Base-by-base conservation (phyloP, 371 early-diverging fungal species). In the Rhizomucor miehei region DNA sequence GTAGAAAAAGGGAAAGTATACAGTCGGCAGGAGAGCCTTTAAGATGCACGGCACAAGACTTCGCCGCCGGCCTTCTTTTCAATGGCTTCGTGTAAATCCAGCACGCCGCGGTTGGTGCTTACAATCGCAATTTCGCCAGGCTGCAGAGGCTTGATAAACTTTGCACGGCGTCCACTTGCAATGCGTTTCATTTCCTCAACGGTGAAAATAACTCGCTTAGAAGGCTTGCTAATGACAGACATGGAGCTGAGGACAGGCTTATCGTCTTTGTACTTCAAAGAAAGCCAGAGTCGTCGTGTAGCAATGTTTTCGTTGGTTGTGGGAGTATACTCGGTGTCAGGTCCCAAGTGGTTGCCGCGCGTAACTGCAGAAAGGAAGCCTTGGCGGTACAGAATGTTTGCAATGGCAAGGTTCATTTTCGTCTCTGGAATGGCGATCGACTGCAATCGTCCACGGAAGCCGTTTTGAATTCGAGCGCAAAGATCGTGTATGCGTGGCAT, bases 111-210 rank as follows among this genome's bases (percentile, higher is more conserved):
- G 25, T 80, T 81, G 40, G 98, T 95, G 16, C 89, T 85, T 34
- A 98, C 66, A 50, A 97, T 89, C 25, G 93, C 89, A 57, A 96
- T 85, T 74, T 96, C 94, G 38, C 98, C 98, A 0, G 94, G 89
- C 41, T 82, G 83, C 49, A 92, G 73, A 29, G 94, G 91, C 73
- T 85, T 81, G 57, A 92, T 76, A 44, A 89, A 85, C 56, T 89
- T 81, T 53, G 86, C 75, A 48, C 89, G 78, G 64, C 80, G 76
- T 17, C 91, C 92, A 21, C 82, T 75, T 5, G 86, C 82, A 47
- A 94, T 65, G 47, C 72, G 71, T 66, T 85, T 85, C 40, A 95
- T 76, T 66, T 97, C 95, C 41, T 83, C 80, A 24, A 88, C 81
- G 35, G 86, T 82, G 63, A 90, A 90, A 60, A 75, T 82, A 51